A percentile compares a stretch with the other conserved stretches of the same genome.
Conservation (phyloP, 1,139 yeast genomes). For the Zygosaccharomyces pseudobailii region DNA sequence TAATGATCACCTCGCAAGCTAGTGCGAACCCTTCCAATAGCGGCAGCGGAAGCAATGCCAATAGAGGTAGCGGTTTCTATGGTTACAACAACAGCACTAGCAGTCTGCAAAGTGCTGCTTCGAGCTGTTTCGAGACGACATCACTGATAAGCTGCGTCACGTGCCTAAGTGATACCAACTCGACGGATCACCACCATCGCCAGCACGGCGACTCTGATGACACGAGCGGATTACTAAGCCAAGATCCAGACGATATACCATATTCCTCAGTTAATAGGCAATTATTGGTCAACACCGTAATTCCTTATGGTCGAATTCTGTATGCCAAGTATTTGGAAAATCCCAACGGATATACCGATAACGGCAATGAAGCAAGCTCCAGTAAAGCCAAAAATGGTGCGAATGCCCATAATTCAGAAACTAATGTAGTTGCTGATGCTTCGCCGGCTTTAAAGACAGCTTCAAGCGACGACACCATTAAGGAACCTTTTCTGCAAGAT, state of each 20-base stretch:
- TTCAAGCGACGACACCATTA: slow-evolving; percentile 6
- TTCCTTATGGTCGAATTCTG: slow-evolving; percentile 31
- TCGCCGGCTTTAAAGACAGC: neutral
- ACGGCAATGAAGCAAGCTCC: neutral
- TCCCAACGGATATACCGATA: slow-evolving; percentile 9
- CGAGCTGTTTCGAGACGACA: slow-evolving; percentile 28
- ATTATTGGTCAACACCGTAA: slow-evolving; percentile 30
- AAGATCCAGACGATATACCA: slow-evolving; percentile 9
- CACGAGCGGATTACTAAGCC: slow-evolving; percentile 5
- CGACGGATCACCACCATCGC: slow-evolving; percentile 8
- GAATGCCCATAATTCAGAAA: neutral
- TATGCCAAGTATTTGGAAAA: slow-evolving; percentile 22
- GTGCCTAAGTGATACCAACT: slow-evolving; percentile 28
- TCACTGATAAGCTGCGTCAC: slow-evolving; percentile 34
- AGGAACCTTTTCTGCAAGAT: slow-evolving; percentile 5
- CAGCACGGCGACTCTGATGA: neutral
- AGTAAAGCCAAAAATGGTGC: neutral
- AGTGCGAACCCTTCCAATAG: neutral
- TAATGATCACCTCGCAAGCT: slow-evolving; percentile 12
- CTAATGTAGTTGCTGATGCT: neutral
- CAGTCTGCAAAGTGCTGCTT: slow-evolving; percentile 15
- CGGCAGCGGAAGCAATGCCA: slow-evolving; percentile 3
- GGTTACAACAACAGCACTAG: slow-evolving; percentile 12
- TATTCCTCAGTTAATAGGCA: slow-evolving; percentile 20
- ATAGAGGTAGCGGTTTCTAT: neutral